A percentile compares a stretch with the other conserved stretches of the same genome.
Evolutionary conservation across 176 grass and related monocot genomes (phyloP).

Genomic region (Neostapfia colusana): DNA sequence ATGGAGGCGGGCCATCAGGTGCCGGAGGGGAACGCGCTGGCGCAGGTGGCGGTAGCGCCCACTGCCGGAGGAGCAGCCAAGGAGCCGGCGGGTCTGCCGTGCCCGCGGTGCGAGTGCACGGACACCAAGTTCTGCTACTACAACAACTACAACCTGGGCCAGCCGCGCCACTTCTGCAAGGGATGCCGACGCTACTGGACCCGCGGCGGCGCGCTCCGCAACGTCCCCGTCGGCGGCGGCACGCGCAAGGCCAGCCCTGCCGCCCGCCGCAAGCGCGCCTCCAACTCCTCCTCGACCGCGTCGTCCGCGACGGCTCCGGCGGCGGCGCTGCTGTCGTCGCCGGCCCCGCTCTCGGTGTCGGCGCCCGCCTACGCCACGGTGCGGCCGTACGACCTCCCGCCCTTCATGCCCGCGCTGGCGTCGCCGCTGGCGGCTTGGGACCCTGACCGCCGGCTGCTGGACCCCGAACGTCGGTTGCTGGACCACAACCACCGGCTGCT

Average conservation of each 20-base stretch:
- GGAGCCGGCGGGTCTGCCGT: conserved; percentile 52
- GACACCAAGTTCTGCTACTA: conserved; percentile 99
- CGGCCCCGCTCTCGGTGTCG: not conserved
- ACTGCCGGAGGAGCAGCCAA: not conserved
- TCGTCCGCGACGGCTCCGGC: not conserved
- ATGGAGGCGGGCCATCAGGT: conserved; percentile 15
- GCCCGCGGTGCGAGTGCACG: conserved; percentile 76
- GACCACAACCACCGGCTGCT: not conserved
- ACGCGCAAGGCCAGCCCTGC: conserved; percentile 39
- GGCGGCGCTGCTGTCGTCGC: not conserved
- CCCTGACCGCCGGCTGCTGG: conserved; percentile 46
- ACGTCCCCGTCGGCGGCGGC: conserved; percentile 65
- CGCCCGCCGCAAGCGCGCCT: conserved; percentile 32
- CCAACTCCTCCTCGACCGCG: not conserved
- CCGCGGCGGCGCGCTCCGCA: conserved; percentile 64
- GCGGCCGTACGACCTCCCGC: not conserved
- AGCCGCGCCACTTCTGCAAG: conserved; percentile 73
- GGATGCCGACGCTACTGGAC: conserved; percentile 78
- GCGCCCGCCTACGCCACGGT: not conserved
- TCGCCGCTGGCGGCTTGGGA: not conserved
- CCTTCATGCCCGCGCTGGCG: conserved; percentile 15
- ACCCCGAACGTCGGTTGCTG: no score
- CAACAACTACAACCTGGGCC: conserved; percentile 91
- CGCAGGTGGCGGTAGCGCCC: not conserved
- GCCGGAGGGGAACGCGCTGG: not conserved